These are phyloP conservation scores for Aspergillus biplanus DNA, from an alignment of 495 filamentous ascomycete genomes.

Conservation along the genomic window DNA sequence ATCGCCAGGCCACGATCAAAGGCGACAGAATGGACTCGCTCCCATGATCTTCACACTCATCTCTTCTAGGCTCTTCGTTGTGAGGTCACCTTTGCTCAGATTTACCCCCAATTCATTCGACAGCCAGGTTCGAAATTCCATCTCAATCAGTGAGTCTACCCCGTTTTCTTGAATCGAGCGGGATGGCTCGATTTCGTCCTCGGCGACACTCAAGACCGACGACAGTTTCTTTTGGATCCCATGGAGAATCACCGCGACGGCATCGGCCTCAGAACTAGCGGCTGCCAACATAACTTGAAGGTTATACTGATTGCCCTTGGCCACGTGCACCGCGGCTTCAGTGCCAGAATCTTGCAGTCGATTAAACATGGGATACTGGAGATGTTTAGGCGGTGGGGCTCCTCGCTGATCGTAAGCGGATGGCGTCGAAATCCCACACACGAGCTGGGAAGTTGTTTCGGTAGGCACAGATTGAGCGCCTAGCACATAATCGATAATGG, in stretches of 20 bases:
- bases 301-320: not conserved
- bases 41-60: not conserved
- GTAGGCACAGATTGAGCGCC: too few species aligned
- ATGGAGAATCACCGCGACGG: not conserved
- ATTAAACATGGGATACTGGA: slow-evolving; percentile 1
- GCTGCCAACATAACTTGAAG: not conserved
- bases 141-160: not conserved
- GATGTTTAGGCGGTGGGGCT: not conserved
- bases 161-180: not conserved
- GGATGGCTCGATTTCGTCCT: not conserved
- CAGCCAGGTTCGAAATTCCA: not conserved
- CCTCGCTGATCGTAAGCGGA: not conserved
- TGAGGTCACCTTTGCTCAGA: not conserved
- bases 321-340: too few species aligned
- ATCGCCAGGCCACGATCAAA: too few species aligned
- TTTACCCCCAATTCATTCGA: not conserved
- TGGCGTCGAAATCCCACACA: not conserved
- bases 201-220: not conserved
- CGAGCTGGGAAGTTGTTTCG: not conserved
- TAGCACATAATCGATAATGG: not conserved
- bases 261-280: not conserved
- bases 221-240: not conserved
- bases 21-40: not conserved
- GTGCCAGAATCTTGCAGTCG: not conserved
- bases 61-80: not conserved